A percentile compares a stretch with the other conserved stretches of the same genome.
Conservation (phyloP, 371 early-diverging fungal species). For the Apophysomyces trapeziformis region DNA sequence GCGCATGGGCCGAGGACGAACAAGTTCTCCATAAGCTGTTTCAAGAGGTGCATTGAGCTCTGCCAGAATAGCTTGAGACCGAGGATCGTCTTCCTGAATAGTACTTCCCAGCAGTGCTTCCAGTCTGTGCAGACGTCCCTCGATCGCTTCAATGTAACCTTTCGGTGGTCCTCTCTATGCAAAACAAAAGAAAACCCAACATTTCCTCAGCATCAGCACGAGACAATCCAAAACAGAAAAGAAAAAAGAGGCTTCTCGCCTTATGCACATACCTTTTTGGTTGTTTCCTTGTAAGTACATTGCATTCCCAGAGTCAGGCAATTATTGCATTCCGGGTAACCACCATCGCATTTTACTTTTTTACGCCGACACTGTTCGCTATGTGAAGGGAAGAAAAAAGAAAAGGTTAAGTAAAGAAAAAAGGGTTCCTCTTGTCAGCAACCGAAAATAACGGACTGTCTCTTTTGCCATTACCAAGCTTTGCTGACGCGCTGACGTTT, state of each 20-base stretch:
- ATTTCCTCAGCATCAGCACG: background rate
- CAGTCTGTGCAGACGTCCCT: conserved; percentile 65
- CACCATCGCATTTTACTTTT: conserved; percentile 69
- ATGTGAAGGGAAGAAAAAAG: too few relatives aligned
- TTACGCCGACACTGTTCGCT: conserved; percentile 65
- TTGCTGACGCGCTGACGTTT: conserved; percentile 55
- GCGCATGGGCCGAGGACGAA: conserved; percentile 38
- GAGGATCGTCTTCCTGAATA: conserved; percentile 61
- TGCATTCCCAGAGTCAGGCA: conserved; percentile 31
- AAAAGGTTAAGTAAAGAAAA: background rate
- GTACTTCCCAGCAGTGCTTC: conserved; percentile 67
- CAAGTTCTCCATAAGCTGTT: conserved; percentile 48
- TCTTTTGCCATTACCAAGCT: conserved; percentile 38
- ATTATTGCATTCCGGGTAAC: conserved; percentile 50
- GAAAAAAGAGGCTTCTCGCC: background rate
- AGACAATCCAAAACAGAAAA: background rate
- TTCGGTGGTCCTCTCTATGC: conserved; percentile 67
- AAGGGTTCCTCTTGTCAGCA: background rate
- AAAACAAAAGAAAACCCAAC: conserved; percentile 3
- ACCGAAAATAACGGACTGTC: background rate
- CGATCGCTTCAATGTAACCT: conserved; percentile 78
- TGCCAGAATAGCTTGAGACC: conserved; percentile 55
- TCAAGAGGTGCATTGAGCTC: conserved; percentile 61
- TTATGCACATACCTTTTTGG: conserved; percentile 39
- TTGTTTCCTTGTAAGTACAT: conserved; percentile 48